Evolutionary conservation across 108 stramenopile genomes (phyloP).

Genomic region (Skeletonema costatum): DNA sequence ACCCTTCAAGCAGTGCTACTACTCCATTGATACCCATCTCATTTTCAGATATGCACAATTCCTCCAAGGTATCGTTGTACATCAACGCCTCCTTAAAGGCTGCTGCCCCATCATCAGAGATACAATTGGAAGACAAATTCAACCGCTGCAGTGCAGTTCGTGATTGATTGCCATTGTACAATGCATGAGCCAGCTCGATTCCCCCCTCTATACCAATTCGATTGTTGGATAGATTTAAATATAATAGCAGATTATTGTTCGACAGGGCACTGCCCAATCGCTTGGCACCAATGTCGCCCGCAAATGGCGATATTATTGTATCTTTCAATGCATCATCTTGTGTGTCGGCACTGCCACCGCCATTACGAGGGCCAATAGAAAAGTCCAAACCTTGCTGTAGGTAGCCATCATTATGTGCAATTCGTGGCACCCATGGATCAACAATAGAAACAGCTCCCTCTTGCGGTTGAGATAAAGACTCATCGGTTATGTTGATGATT

Average conservation of each 20-base stretch:
- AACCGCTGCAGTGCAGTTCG: slow-evolving; percentile 13
- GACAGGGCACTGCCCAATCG: slow-evolving; percentile 12
- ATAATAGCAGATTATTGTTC: slow-evolving; percentile 10
- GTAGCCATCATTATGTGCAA: background rate
- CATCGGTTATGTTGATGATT: slow-evolving; percentile 1
- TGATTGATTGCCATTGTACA: slow-evolving; percentile 6
- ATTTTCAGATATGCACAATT: slow-evolving; percentile 11
- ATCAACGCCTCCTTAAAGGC: slow-evolving; percentile 5
- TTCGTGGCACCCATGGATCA: slow-evolving; percentile 7
- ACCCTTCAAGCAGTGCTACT: background rate
- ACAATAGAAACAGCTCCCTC: background rate
- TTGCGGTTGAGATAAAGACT: background rate
- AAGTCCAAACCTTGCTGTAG: slow-evolving; percentile 3
- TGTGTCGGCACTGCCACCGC: slow-evolving; percentile 1
- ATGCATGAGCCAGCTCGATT: slow-evolving; percentile 1
- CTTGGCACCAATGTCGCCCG: slow-evolving; percentile 23
- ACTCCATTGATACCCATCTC: slow-evolving; percentile 5
- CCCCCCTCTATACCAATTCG: slow-evolving; percentile 11
- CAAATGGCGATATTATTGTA: background rate
- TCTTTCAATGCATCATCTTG: background rate
- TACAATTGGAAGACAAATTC: slow-evolving; percentile 21
- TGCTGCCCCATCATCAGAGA: slow-evolving; percentile 10
- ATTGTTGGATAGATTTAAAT: slow-evolving; percentile 20
- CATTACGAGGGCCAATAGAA: background rate
- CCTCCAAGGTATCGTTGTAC: slow-evolving; percentile 10